These are phyloP conservation scores for Ophiocordyceps robertsii DNA, from an alignment of 2,329 filamentous ascomycete species.

Conservation along the genomic window DNA sequence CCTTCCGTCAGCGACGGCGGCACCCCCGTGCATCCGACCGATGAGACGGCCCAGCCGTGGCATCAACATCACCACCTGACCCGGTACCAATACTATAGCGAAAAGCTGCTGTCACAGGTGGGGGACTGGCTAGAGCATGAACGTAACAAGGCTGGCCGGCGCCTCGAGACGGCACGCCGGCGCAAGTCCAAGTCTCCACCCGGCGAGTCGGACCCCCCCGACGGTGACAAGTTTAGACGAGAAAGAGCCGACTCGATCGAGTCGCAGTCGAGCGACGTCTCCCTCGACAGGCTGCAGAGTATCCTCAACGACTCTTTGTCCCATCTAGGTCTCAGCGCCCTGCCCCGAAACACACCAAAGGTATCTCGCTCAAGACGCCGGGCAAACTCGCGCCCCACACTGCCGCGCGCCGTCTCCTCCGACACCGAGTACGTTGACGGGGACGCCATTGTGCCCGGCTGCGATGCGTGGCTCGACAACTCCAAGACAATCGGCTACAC, in stretches of 20 bases:
- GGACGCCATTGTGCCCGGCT: constrained; percentile 72
- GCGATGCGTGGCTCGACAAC: constrained; percentile 78
- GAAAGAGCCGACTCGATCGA: constrained; percentile 40
- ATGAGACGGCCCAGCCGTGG: constrained; percentile 12
- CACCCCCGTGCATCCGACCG: constrained; percentile 11
- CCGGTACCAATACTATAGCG: constrained; percentile 26
- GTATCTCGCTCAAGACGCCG: constrained; percentile 27
- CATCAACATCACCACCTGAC: constrained; percentile 15
- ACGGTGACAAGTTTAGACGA: constrained; percentile 5
- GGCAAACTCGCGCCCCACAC: constrained; percentile 17
- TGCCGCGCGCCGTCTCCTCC: constrained; percentile 47
- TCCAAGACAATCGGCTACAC: constrained; percentile 73
- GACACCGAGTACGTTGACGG: constrained; percentile 77
- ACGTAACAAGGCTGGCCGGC: constrained; percentile 43
- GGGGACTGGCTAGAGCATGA: constrained; percentile 76
- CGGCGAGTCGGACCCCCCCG: constrained; percentile 8
- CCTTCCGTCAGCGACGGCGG: constrained; percentile 27
- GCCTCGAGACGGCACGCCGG: background rate
- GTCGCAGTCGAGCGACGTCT: constrained; percentile 56
- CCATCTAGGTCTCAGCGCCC: constrained; percentile 32
- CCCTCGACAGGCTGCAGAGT: constrained; percentile 66
- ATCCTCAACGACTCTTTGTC: constrained; percentile 61
- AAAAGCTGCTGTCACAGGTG: constrained; percentile 59
- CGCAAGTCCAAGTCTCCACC: constrained; percentile 22
- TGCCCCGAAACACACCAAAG: constrained; percentile 29